These are phyloP conservation scores for Paramyrothecium sp. DNA, from an alignment of 2,329 filamentous ascomycete genomes.

Conservation along the genomic window DNA sequence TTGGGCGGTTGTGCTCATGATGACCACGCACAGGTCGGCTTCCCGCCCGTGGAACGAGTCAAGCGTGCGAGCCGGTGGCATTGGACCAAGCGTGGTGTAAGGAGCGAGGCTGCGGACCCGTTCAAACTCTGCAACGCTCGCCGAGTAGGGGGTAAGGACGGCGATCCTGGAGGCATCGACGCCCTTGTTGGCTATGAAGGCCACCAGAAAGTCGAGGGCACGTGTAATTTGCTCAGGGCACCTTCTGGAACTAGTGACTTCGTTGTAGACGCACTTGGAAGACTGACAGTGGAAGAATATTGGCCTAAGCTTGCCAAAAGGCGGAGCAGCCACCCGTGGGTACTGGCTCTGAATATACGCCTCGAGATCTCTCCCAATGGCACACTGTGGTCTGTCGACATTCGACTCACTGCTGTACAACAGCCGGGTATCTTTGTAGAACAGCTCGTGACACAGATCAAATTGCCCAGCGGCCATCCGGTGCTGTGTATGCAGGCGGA, in stretches of 20 bases:
- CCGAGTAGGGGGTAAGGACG: constrained; percentile 13
- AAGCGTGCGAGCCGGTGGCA: constrained; percentile 4
- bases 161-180: constrained; percentile 5
- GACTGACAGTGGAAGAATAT: constrained; percentile 17
- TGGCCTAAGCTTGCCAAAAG: constrained; percentile 4
- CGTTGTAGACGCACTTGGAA: background rate
- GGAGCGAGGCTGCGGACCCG: too few relatives aligned
- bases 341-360: constrained; percentile 2
- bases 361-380: constrained; percentile 43
- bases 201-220: constrained; percentile 11
- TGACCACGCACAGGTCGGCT: constrained; percentile 14
- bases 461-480: constrained; percentile 19
- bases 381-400: constrained; percentile 53
- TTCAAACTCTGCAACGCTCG: constrained; percentile 10
- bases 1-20: constrained; percentile 12
- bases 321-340: background rate
- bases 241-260: constrained; percentile 4
- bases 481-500: constrained; percentile 12
- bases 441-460: constrained; percentile 8
- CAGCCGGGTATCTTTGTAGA: constrained; percentile 11
- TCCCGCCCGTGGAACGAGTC: constrained; percentile 21
- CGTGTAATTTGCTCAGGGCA: constrained; percentile 11
- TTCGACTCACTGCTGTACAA: constrained; percentile 21
- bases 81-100: too few relatives aligned
- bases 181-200: constrained; percentile 6